Evolutionary conservation across 1,284 basidiomycete species (phyloP), one percentile per base, ranked within the genome.

Genomic region (Ceratobasidium theobromae): DNA sequence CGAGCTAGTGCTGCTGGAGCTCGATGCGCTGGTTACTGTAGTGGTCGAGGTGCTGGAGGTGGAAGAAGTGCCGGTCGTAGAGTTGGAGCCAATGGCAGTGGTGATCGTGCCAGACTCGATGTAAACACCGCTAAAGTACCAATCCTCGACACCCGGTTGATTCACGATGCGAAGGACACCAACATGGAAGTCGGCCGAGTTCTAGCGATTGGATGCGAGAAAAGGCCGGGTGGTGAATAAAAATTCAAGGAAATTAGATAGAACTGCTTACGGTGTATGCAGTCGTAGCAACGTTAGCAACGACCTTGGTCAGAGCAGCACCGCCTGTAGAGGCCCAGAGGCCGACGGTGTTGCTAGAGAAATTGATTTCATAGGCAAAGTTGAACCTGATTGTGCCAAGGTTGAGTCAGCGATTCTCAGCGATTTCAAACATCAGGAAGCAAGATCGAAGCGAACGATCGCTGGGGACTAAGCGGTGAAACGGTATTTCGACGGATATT

Each of bases 141-240:
- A 86, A 71, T 86, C 81, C 73, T 85, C 84, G 6, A 79, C 73
- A 30, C 73, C 74, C 49, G 78, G 73, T 33, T 75, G 78, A 14
- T 67, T 68, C n/a, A 69, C 71, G 41, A 86, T 77, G 68, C 84
- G 80, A 48, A 86, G 80, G 25, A 86, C 83, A 57, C 84, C 84
- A 64, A 87, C 76, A 74, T 86, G 85, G 78, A 80, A 87, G 74
- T 86, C 85, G 28, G 77, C 82, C 21, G 83, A 84, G 76, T 86
- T 85, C 65, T 66, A 27, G n/a, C n/a, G n/a, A n/a, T n/a, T n/a
- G n/a, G n/a, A n/a, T n/a, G n/a, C n/a, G n/a, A n/a, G 18, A 58
- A 23, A 58, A 21, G 11, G 25, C 57, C 16, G 16, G 52, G 8
- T 23, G 40, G 32, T n/a, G 18, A 12, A 57, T 48, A 18, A 48